phyloP scores from a whole-genome alignment of 2,329 filamentous ascomycete genomes.

The Pseudogymnoascus verrucosus region DNA sequence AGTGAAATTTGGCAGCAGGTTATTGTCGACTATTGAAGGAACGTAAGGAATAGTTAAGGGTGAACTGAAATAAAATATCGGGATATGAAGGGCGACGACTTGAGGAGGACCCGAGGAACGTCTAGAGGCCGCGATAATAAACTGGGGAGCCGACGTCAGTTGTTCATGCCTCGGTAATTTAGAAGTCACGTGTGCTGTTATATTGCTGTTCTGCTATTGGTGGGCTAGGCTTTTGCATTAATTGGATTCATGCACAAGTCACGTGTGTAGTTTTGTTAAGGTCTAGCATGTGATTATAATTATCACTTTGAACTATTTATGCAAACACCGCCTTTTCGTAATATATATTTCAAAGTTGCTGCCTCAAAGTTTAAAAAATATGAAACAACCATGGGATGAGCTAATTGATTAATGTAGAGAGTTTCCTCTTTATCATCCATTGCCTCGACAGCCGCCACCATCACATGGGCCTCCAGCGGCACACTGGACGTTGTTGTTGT shows the following conservation, averaged over 20 bases:
- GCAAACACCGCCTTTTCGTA: neutral
- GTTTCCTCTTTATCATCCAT: constrained; percentile 11
- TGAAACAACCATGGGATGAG: neutral
- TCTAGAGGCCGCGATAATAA: neutral
- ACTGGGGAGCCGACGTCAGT: constrained; percentile 5
- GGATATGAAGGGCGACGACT: constrained; percentile 2
- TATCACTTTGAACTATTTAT: neutral
- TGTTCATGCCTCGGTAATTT: constrained; percentile 9
- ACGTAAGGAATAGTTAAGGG: neutral
- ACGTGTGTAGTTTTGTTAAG: neutral
- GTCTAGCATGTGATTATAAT: neutral
- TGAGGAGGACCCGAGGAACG: neutral
- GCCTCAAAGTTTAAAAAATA: neutral
- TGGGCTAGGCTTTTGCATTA: neutral
- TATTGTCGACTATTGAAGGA: neutral
- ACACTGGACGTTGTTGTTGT: constrained; percentile 16
- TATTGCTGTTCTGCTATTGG: neutral
- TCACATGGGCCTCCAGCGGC: constrained; percentile 14
- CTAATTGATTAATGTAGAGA: neutral
- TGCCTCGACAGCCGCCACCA: constrained; percentile 13
- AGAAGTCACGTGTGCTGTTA: neutral
- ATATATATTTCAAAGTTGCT: neutral
- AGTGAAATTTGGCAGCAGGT: neutral
- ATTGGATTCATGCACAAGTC: neutral
- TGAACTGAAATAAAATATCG: neutral